Base-by-base conservation (phyloP, 305 asterid species). In the Fraxinus floribunda region DNA sequence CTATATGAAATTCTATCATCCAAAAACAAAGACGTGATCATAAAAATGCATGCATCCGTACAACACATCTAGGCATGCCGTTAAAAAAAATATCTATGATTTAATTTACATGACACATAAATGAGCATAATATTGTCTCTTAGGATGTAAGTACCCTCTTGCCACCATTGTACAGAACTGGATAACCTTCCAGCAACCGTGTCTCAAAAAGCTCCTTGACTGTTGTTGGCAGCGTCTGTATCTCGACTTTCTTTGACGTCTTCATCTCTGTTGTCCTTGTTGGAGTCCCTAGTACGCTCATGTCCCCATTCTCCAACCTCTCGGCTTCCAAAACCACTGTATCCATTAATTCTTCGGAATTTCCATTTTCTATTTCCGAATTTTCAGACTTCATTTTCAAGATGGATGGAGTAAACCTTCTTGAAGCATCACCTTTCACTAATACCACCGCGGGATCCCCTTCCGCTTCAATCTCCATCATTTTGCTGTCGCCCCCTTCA, bases 161-260 rank as follows among this genome's bases (percentile, higher is more conserved):
- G 83, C 98, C 99, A 75, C 95, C 99, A 82, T 96, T 94, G 90
- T 96, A 96, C 88, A 96, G 91, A 89, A 96, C 98, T 7, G 98
- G 98, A 84, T 96, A 94, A 68, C 98, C 99, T 89, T 96, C 99
- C 15, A 96, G 89, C 82, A 92, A 87, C 32, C 98, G 98, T 6
- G 99, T 96, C 89, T 89, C 94, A 15, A 96, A 93, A 79, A 96
- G 98, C 89, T 96, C 98, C 70, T 89, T 89, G 41, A 96, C 99
- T 16, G 98, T 96, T 2, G 91, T 85, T 24, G 98, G 98, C 82
- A 93, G 91, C 81, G 89, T 92, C 62, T 84, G 88, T 11, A 91
- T 73, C 38, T 80, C 89, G 75, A 91, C 87, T 83, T 92, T 91
- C 88, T 90, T 91, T 0, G 93, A 86, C 90, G 88, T 91, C 87